phyloP scores from a whole-genome alignment of 2,329 filamentous ascomycete species.

The Alternaria longipes region DNA sequence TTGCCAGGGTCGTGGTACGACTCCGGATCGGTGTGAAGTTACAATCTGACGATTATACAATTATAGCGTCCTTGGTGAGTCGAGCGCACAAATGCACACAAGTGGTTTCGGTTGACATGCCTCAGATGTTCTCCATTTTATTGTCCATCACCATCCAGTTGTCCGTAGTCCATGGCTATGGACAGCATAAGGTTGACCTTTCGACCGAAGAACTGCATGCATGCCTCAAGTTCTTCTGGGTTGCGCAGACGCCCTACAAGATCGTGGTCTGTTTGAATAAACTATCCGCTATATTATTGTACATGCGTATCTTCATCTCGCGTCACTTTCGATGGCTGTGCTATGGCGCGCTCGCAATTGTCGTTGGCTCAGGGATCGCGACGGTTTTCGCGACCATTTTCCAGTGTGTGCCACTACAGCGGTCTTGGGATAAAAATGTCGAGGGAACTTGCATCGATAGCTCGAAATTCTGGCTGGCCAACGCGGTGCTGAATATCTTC shows the following conservation, averaged over 20 bases:
- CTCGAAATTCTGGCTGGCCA: conserved; percentile 16
- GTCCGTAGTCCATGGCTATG: too few species aligned
- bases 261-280: too few species aligned
- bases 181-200: too few species aligned
- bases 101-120: not conserved
- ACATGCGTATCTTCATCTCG: too few species aligned
- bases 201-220: too few species aligned
- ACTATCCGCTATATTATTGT: too few species aligned
- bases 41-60: not conserved
- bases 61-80: not conserved
- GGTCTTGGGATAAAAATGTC: conserved; percentile 14
- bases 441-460: conserved; percentile 17
- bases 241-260: too few species aligned
- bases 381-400: conserved; percentile 10
- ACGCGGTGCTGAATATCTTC: conserved; percentile 15
- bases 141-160: not conserved
- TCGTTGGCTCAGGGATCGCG: too few species aligned
- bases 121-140: not conserved
- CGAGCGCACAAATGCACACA: not conserved
- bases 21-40: not conserved
- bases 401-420: conserved; percentile 13
- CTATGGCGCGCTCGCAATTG: too few species aligned
- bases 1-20: not conserved
- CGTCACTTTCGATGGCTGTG: too few species aligned
- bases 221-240: too few species aligned